phyloP scores from a whole-genome alignment of 2,329 filamentous ascomycete species.

The Parafenestella ontariensis region DNA sequence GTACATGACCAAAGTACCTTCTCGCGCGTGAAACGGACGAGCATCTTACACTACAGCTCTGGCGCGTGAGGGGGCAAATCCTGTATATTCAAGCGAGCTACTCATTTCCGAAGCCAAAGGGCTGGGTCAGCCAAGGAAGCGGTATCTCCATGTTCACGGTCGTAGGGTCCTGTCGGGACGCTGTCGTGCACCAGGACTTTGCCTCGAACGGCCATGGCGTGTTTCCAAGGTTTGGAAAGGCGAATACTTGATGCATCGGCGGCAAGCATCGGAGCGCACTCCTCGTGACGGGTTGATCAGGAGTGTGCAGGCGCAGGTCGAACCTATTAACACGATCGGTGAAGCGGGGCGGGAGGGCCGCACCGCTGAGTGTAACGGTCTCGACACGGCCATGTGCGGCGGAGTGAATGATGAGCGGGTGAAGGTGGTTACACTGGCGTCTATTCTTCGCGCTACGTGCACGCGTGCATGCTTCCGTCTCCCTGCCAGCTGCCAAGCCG shows the following conservation, averaged over 20 bases:
- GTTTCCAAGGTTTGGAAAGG: background rate
- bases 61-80: background rate
- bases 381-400: background rate
- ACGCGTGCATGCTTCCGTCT: too few species aligned
- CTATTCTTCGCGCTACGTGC: background rate
- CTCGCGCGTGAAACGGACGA: background rate
- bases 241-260: background rate
- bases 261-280: background rate
- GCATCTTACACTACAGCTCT: background rate
- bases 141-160: background rate
- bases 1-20: background rate
- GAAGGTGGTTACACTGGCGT: background rate
- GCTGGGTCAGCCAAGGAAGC: background rate
- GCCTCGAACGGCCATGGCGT: background rate
- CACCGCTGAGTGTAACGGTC: background rate
- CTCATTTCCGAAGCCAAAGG: background rate
- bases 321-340: background rate
- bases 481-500: conserved; percentile 11
- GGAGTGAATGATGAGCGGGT: too few species aligned
- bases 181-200: background rate
- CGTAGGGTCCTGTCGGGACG: background rate
- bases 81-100: background rate
- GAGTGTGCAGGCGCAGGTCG: too few species aligned
- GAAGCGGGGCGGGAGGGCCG: background rate
- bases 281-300: background rate